A percentile compares a stretch with the other conserved stretches of the same genome.
phyloP scores from a whole-genome alignment of 2,329 filamentous ascomycete species.

The Nothophoma quercina region DNA sequence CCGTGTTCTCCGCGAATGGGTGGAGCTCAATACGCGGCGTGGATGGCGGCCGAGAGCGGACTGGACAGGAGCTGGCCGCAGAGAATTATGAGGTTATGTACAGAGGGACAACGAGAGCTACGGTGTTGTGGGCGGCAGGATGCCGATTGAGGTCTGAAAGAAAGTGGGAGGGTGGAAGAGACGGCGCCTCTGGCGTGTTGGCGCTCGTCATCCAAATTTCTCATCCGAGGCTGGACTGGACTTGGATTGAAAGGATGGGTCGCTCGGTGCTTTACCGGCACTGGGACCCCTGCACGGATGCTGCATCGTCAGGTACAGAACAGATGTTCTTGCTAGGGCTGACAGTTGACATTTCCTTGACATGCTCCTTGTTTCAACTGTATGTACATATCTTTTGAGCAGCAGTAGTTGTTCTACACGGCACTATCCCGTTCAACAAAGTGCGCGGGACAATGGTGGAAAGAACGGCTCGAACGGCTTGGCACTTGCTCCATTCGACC shows the following conservation, averaged over 20 bases:
- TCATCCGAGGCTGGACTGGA: slow-evolving; percentile 17
- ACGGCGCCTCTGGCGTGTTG: slow-evolving; percentile 14
- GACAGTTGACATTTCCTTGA: slow-evolving; percentile 1
- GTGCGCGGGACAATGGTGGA: slow-evolving; percentile 1
- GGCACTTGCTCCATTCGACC: slow-evolving; percentile 13
- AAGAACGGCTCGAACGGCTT: slow-evolving; percentile 13
- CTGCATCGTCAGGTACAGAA: slow-evolving; percentile 14
- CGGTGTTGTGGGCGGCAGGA: slow-evolving; percentile 2
- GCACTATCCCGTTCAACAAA: not conserved
- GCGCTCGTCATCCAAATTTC: slow-evolving; percentile 19
- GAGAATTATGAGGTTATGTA: slow-evolving; percentile 7
- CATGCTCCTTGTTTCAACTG: not conserved
- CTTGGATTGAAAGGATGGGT: slow-evolving; percentile 2
- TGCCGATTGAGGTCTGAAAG: slow-evolving; percentile 7
- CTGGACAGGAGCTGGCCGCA: slow-evolving; percentile 8
- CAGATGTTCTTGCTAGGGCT: slow-evolving; percentile 6
- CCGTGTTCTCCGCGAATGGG: slow-evolving; percentile 17
- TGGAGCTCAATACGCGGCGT: slow-evolving; percentile 14
- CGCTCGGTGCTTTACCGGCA: slow-evolving; percentile 11
- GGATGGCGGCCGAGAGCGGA: slow-evolving; percentile 14
- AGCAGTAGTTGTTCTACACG: not conserved
- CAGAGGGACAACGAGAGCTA: slow-evolving; percentile 4
- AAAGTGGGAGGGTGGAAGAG: slow-evolving; percentile 14
- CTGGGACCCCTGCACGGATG: slow-evolving; percentile 9
- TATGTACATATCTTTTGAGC: not conserved